These are phyloP conservation scores for Saururus chinensis DNA, from an alignment of 164 flowering plant species.

Conservation along the genomic window DNA sequence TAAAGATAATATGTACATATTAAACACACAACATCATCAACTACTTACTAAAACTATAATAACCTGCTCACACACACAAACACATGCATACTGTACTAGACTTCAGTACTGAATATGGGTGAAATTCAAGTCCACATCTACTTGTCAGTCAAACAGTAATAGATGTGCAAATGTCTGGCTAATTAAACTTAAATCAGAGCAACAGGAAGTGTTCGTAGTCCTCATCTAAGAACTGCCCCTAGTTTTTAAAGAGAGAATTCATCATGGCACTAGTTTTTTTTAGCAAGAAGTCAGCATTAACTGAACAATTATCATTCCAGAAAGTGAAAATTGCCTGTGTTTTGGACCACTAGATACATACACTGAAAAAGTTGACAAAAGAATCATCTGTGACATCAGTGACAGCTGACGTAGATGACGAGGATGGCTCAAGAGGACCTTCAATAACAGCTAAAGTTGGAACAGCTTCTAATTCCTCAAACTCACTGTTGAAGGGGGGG, in stretches of 20 bases:
- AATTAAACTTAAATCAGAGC: not conserved
- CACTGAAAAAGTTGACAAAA: constrained; percentile 83
- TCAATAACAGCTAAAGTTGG: constrained; percentile 83
- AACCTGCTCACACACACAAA: not conserved
- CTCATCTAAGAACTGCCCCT: not conserved
- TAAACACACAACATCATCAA: no score
- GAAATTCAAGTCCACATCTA: not conserved
- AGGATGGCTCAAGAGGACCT: constrained; percentile 81
- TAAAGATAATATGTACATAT: no score
- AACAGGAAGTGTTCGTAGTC: not conserved
- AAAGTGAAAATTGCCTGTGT: not conserved
- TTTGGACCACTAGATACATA: constrained; percentile 18
- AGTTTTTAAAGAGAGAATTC: no score
- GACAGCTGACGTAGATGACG: constrained; percentile 34
- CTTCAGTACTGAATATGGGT: not conserved
- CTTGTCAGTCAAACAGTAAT: not conserved
- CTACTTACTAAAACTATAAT: no score
- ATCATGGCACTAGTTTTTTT: no score
- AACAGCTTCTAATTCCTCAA: constrained; percentile 86
- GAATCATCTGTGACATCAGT: constrained; percentile 61
- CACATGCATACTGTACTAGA: not conserved
- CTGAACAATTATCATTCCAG: no score
- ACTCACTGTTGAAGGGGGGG: constrained; percentile 42
- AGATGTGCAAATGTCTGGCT: not conserved
- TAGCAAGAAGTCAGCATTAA: not conserved